A percentile compares a stretch with the other conserved stretches of the same genome.
These are phyloP conservation scores for Komagataella phaffii DNA, from an alignment of 805 yeast genomes.

Conservation along the genomic window DNA sequence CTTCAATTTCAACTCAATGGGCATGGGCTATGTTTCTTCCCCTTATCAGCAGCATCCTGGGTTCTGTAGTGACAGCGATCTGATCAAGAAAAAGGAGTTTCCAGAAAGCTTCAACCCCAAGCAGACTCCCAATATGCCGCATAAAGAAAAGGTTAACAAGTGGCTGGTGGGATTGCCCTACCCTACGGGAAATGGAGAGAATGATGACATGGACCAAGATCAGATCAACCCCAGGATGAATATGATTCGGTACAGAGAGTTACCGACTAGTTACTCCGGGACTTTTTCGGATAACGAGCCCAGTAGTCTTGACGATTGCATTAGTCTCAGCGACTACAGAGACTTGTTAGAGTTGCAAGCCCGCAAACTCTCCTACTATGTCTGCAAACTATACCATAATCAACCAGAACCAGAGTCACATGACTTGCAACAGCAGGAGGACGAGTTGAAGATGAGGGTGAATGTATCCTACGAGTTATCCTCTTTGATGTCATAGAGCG, in stretches of 20 bases:
- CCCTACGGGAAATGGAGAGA: constrained; percentile 21
- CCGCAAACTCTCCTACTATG: constrained; percentile 31
- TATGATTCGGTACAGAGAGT: neutral
- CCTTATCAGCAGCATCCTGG: neutral
- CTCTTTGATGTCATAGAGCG: neutral
- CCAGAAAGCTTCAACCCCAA: constrained; percentile 50
- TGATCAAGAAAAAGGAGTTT: constrained; percentile 10
- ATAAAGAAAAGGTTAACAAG: constrained; percentile 45
- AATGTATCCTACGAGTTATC: neutral
- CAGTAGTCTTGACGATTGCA: constrained; percentile 7
- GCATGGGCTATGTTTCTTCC: neutral
- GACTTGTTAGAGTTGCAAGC: constrained; percentile 42
- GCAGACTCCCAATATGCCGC: constrained; percentile 47
- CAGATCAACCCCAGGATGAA: neutral
- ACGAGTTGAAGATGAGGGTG: neutral
- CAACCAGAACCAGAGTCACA: neutral
- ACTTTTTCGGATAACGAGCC: constrained; percentile 18
- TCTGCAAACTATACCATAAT: constrained; percentile 21
- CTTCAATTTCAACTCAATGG: neutral
- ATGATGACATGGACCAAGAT: neutral
- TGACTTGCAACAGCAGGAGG: neutral
- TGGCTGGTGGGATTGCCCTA: constrained; percentile 56
- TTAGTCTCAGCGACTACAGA: constrained; percentile 21
- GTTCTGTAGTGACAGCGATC: neutral
- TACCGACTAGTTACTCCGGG: constrained; percentile 30